Base-by-base conservation (phyloP, 306 rosid species). In the Canavalia gladiata region DNA sequence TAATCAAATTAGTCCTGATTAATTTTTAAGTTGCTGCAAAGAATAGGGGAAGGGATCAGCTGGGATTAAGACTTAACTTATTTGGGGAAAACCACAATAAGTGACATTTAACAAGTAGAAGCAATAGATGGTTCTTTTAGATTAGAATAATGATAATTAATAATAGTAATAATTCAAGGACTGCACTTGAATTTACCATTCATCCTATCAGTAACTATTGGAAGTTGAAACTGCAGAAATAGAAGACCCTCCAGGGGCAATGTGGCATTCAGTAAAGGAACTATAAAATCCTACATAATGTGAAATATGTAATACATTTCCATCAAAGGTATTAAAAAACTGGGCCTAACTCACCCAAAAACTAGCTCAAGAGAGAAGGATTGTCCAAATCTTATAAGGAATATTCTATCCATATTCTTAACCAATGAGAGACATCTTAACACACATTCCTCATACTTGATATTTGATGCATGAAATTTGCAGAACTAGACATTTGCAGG, bases 1-100 rank as follows among this genome's bases (percentile, higher is more conserved):
- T 52, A 77, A 76, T 50, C 70, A 65, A 57, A 66, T 72, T 10
- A 28, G 66, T 65, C 81, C 8, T 67, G 74, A 66, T 72, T 54
- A 33, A 66, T 39, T 55, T 18, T 65, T 12, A 12, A 41, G n/a
- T 52, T 74, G 60, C 65, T 11, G 63, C 47, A 37, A 18, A 58
- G 47, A 79, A 68, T 68, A 39, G 45, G n/a, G 49, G 25, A 60
- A 30, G 47, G 11, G 49, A 60, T 64, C 70, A 55, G 10, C 8
- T 56, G 18, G 47, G 72, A 59, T 71, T 29, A 72, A 11, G 37
- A 82, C 41, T 55, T 56, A 31, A 46, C 60, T 45, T 31, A 45
- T 29, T 12, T 50, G 75, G 29, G 51, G 18, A 55, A 81, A 58
- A 68, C 60, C 62, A 59, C 63, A 56, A 78, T 60, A 67, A 4